A percentile compares a stretch with the other conserved stretches of the same genome.
Evolutionary conservation across 805 yeast species (phyloP).

Genomic region (Kazachstania kunashirensis): DNA sequence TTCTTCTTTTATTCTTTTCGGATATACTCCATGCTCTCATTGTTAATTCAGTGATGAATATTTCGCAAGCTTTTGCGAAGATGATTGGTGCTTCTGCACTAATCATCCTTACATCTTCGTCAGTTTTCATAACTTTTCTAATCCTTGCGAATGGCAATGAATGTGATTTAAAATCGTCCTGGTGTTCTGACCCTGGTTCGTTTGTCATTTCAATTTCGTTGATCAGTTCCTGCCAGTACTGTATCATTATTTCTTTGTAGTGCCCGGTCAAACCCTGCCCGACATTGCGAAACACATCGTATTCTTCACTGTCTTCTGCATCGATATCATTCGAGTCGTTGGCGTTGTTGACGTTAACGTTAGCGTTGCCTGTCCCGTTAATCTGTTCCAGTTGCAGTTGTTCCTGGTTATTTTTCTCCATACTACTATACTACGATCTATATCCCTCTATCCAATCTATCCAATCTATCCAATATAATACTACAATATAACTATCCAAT

Average conservation of each 20-base stretch:
- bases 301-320: conserved; percentile 27
- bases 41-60: conserved; percentile 91
- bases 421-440: background rate
- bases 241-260: conserved; percentile 82
- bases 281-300: conserved; percentile 70
- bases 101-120: conserved; percentile 94
- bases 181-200: conserved; percentile 52
- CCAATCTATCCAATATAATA: too few relatives aligned
- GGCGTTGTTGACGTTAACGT: background rate
- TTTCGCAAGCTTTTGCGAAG: conserved; percentile 96
- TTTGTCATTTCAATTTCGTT: conserved; percentile 48
- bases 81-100: conserved; percentile 96
- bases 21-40: conserved; percentile 99
- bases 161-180: conserved; percentile 87
- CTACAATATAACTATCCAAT: too few relatives aligned
- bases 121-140: conserved; percentile 96
- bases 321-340: background rate
- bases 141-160: conserved; percentile 93
- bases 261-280: conserved; percentile 84
- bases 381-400: background rate
- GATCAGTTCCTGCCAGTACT: conserved; percentile 95
- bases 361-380: background rate
- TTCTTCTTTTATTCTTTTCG: conserved; percentile 89
- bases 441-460: background rate
- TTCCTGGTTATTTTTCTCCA: conserved; percentile 1